phyloP scores from a whole-genome alignment of 1,139 yeast species.

The Saccharomyces hybrid region DNA sequence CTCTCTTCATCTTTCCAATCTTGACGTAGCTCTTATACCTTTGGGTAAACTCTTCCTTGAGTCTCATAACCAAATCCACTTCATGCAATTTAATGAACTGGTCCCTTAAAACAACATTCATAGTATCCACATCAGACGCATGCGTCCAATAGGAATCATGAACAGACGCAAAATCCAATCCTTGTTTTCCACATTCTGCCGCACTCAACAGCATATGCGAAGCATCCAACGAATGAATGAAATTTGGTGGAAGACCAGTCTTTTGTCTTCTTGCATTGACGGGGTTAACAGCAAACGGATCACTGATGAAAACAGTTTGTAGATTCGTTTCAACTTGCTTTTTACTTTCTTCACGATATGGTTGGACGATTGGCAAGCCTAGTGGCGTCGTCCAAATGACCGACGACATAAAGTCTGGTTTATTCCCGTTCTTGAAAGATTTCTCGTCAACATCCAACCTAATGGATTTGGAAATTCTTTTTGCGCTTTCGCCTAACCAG shows the following conservation, averaged over 20 bases:
- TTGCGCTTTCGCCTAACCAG: constrained; percentile 88
- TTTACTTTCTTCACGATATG: constrained; percentile 65
- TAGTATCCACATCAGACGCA: constrained; percentile 68
- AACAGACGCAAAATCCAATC: constrained; percentile 84
- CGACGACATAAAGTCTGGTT: constrained; percentile 66
- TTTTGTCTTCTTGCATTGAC: constrained; percentile 86
- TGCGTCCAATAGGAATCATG: constrained; percentile 99
- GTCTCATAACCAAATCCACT: constrained; percentile 58
- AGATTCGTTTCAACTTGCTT: constrained; percentile 66
- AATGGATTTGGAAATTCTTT: constrained; percentile 69
- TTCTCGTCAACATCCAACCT: constrained; percentile 48
- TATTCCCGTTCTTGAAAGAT: constrained; percentile 32
- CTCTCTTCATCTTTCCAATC: constrained; percentile 46
- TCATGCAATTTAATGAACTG: constrained; percentile 74
- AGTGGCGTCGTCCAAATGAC: constrained; percentile 97
- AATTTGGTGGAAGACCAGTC: constrained; percentile 94
- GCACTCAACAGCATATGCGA: constrained; percentile 95
- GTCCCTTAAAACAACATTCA: constrained; percentile 69
- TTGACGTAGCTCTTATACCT: constrained; percentile 70
- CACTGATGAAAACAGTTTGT: constrained; percentile 74
- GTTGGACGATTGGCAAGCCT: constrained; percentile 92
- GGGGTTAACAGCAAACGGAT: constrained; percentile 73
- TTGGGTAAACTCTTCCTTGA: constrained; percentile 71
- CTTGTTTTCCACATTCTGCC: constrained; percentile 57
- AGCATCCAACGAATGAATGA: constrained; percentile 91